These are phyloP conservation scores for Nemania sp. DNA, from an alignment of 2,329 filamentous ascomycete species.

Conservation along the genomic window DNA sequence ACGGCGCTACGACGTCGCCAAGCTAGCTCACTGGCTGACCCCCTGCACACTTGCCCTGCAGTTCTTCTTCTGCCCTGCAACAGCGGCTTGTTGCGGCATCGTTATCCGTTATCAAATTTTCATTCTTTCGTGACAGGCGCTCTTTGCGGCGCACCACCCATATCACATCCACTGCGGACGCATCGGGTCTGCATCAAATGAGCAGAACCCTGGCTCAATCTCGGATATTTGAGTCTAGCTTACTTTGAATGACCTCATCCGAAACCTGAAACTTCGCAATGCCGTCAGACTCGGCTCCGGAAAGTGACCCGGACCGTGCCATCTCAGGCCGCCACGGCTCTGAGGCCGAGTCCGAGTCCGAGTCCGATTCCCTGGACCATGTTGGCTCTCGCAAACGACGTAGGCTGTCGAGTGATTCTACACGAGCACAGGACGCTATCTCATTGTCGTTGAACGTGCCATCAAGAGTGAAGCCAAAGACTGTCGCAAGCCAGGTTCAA, in stretches of 20 bases:
- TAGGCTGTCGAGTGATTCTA: slow-evolving; percentile 37
- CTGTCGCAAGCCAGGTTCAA: background rate
- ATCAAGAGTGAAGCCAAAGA: slow-evolving; percentile 56
- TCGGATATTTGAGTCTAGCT: background rate
- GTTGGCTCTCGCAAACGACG: slow-evolving; percentile 45
- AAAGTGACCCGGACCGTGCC: slow-evolving; percentile 34
- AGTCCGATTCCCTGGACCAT: slow-evolving; percentile 50
- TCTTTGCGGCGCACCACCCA: background rate
- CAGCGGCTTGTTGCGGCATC: background rate
- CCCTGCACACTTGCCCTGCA: background rate
- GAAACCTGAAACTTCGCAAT: slow-evolving; percentile 10
- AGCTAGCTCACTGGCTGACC: background rate
- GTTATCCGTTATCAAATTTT: slow-evolving; percentile 27
- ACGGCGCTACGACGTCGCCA: background rate
- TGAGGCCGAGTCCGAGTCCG: slow-evolving; percentile 31
- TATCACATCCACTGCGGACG: background rate
- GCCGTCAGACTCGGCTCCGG: slow-evolving; percentile 23
- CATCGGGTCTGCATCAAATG: slow-evolving; percentile 2
- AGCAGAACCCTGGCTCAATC: background rate
- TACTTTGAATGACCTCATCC: background rate
- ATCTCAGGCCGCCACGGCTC: slow-evolving; percentile 30
- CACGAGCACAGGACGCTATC: slow-evolving; percentile 43
- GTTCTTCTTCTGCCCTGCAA: background rate
- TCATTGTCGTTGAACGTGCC: slow-evolving; percentile 54
- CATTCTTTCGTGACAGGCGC: slow-evolving; percentile 7